phyloP scores from a whole-genome alignment of 768 basidiomycete genomes.

The Mycena venus region DNA sequence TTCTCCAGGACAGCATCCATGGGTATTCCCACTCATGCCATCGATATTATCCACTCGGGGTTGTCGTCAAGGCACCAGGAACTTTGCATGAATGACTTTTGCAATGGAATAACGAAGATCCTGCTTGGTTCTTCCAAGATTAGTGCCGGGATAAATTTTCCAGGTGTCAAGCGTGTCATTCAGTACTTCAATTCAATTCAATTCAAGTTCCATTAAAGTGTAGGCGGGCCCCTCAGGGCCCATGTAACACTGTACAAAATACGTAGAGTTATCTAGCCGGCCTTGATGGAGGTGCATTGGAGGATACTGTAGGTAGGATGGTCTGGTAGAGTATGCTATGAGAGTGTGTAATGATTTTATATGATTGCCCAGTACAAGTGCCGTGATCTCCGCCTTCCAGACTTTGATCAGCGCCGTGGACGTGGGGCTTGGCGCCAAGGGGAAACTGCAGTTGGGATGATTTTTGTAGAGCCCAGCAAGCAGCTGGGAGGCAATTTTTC shows the following conservation, averaged over 20 bases:
- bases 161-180: conserved; percentile 29
- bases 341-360: too few relatives aligned
- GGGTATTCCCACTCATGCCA: conserved; percentile 17
- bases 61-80: conserved; percentile 36
- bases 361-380: too few relatives aligned
- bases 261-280: too few relatives aligned
- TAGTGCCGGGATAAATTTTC: too few relatives aligned
- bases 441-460: background rate
- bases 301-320: too few relatives aligned
- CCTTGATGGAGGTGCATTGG: too few relatives aligned
- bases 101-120: conserved; percentile 26
- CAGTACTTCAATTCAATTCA: too few relatives aligned
- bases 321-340: too few relatives aligned
- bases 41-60: conserved; percentile 39
- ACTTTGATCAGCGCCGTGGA: conserved; percentile 31
- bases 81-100: conserved; percentile 29
- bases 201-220: too few relatives aligned
- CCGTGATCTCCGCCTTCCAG: conserved; percentile 30
- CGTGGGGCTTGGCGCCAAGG: background rate
- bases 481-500: background rate
- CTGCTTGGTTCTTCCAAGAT: too few relatives aligned
- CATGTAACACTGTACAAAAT: too few relatives aligned
- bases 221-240: too few relatives aligned
- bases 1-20: conserved; percentile 19
- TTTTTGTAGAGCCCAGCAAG: conserved; percentile 26